phyloP scores from a whole-genome alignment of 345 rosid species.

The Dipteronia sinensis region DNA sequence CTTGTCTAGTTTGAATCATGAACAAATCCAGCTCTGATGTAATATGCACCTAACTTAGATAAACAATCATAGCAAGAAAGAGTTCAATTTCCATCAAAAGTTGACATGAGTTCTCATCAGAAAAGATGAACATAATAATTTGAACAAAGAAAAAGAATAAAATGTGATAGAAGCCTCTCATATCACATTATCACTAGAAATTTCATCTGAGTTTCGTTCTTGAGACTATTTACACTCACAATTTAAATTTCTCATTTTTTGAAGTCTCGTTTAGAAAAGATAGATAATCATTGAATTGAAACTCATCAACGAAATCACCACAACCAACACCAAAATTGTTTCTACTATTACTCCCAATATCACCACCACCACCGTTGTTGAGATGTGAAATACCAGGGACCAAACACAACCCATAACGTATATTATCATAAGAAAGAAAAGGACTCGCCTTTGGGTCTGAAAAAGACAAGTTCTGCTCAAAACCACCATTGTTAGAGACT shows the following conservation, averaged over 20 bases:
- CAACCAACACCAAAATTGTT: constrained; percentile 17
- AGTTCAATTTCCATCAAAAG: too few relatives aligned
- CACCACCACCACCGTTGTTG: constrained; percentile 23
- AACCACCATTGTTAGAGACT: constrained; percentile 40
- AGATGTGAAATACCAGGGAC: constrained; percentile 30
- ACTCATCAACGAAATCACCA: constrained; percentile 63
- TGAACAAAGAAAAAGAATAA: not conserved
- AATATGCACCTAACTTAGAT: too few relatives aligned
- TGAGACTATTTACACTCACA: constrained; percentile 28
- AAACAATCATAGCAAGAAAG: too few relatives aligned
- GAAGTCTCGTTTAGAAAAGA: constrained; percentile 76
- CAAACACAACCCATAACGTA: constrained; percentile 53
- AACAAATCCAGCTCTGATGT: too few relatives aligned
- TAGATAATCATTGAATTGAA: constrained; percentile 60
- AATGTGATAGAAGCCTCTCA: not conserved
- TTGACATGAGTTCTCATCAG: not conserved
- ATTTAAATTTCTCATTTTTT: constrained; percentile 52
- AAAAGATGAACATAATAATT: too few relatives aligned
- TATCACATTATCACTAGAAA: constrained; percentile 14
- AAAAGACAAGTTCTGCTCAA: constrained; percentile 42
- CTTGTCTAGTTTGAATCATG: too few relatives aligned
- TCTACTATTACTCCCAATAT: constrained; percentile 19
- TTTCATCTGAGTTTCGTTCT: constrained; percentile 1
- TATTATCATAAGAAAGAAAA: constrained; percentile 54
- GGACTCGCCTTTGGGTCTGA: constrained; percentile 61